Conservation (phyloP, 2,329 filamentous ascomycete species). For the Lachnellula hyalina region DNA sequence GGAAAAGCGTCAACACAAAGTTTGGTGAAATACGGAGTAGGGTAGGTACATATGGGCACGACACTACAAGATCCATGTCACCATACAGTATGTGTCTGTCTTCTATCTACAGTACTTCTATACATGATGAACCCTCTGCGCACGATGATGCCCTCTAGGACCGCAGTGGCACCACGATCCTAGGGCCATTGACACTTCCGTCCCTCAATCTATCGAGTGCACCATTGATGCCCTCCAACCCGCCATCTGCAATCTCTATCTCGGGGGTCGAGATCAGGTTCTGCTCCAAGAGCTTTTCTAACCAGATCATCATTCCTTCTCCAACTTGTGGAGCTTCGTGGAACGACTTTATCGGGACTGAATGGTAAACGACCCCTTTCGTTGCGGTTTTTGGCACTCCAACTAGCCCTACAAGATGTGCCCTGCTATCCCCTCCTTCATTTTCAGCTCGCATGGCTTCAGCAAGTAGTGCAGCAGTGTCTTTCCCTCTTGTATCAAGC, state of each 20-base stretch:
- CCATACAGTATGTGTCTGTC: too few relatives aligned
- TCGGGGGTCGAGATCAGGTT: constrained; percentile 54
- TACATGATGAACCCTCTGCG: background rate
- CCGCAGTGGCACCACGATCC: constrained; percentile 52
- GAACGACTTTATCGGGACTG: constrained; percentile 69
- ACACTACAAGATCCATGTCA: too few relatives aligned
- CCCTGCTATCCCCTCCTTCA: constrained; percentile 19
- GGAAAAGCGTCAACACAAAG: too few relatives aligned
- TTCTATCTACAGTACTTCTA: too few relatives aligned
- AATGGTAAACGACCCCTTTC: constrained; percentile 24
- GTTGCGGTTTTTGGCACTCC: constrained; percentile 54
- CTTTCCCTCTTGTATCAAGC: constrained; percentile 61
- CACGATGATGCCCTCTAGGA: background rate
- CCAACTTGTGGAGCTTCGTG: constrained; percentile 63
- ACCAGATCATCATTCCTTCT: constrained; percentile 57
- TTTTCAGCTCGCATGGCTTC: constrained; percentile 17
- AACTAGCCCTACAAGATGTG: constrained; percentile 63
- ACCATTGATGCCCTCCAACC: constrained; percentile 61
- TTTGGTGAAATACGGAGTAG: too few relatives aligned
- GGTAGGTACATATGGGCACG: too few relatives aligned
- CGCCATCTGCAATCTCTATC: constrained; percentile 58
- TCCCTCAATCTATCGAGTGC: constrained; percentile 61
- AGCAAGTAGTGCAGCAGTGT: constrained; percentile 52
- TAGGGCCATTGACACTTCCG: constrained; percentile 62
- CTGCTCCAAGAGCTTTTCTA: constrained; percentile 57